phyloP scores from a whole-genome alignment of 495 filamentous ascomycete species.

The Penicillium robsamsonii region DNA sequence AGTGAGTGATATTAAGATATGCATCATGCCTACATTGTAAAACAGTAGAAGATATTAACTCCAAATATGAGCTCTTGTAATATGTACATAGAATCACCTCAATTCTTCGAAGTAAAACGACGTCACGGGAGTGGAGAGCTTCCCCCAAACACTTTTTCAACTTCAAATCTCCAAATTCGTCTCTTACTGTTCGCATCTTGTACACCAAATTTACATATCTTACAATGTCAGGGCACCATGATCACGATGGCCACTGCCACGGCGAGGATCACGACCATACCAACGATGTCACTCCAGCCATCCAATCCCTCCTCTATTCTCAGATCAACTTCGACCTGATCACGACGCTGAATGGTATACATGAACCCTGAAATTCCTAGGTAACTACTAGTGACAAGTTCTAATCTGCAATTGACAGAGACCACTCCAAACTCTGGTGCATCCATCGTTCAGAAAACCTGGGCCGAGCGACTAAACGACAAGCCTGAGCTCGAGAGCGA shows the following conservation, averaged over 20 bases:
- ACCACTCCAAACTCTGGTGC: conserved; percentile 61
- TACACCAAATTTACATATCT: not conserved
- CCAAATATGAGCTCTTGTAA: too few species aligned
- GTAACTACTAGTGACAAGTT: not conserved
- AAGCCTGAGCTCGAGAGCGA: conserved; percentile 78
- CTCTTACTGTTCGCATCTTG: not conserved
- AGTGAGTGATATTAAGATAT: too few species aligned
- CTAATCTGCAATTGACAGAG: conserved; percentile 40
- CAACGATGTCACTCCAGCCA: conserved; percentile 85
- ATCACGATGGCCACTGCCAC: conserved; percentile 45
- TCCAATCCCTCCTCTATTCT: conserved; percentile 83
- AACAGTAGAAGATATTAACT: too few species aligned
- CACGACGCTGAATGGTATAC: conserved; percentile 71
- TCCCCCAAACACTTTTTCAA: not conserved
- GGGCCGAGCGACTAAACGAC: conserved; percentile 70
- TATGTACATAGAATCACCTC: not conserved
- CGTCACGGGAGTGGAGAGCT: conserved; percentile 26
- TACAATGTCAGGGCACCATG: conserved; percentile 43
- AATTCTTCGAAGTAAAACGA: conserved; percentile 7
- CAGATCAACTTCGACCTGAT: conserved; percentile 88
- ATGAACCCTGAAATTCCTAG: not conserved
- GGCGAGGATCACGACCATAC: conserved; percentile 68
- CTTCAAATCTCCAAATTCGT: conserved; percentile 1
- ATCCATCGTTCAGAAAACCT: conserved; percentile 83
- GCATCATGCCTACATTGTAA: not conserved